phyloP scores from a whole-genome alignment of 2,329 filamentous ascomycete species.

The Chrysosporium keratinophilum region DNA sequence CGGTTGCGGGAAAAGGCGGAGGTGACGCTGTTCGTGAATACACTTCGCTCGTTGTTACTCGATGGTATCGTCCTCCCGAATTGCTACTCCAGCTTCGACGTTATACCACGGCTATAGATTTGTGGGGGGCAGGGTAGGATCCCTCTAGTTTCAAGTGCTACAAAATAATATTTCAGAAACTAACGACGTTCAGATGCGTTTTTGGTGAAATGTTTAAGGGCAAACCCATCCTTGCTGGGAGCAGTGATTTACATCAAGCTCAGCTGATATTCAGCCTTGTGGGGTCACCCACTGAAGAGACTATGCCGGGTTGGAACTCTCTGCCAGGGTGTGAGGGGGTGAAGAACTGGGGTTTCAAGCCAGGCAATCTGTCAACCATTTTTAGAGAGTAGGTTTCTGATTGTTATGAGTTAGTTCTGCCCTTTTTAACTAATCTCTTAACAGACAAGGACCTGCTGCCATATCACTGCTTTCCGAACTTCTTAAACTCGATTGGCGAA shows the following conservation, averaged over 20 bases:
- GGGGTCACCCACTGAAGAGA: conserved; percentile 78
- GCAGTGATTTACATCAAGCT: conserved; percentile 78
- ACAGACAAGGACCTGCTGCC: conserved; percentile 56
- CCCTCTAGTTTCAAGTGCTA: background rate
- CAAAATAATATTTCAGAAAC: conserved; percentile 18
- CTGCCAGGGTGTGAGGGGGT: conserved; percentile 73
- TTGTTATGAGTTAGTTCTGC: background rate
- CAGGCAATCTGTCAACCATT: conserved; percentile 56
- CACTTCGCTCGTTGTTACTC: conserved; percentile 89
- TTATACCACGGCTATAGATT: conserved; percentile 95
- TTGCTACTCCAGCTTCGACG: conserved; percentile 73
- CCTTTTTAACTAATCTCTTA: background rate
- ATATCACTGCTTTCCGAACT: conserved; percentile 73
- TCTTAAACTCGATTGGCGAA: conserved; percentile 78
- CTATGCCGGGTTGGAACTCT: conserved; percentile 80
- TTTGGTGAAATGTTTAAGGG: conserved; percentile 96
- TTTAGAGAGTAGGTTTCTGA: conserved; percentile 55
- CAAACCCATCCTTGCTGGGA: conserved; percentile 83
- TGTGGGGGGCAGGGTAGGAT: conserved; percentile 90
- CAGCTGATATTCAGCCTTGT: conserved; percentile 90
- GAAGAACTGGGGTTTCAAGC: conserved; percentile 49
- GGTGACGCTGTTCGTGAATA: conserved; percentile 84
- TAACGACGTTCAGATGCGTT: conserved; percentile 56
- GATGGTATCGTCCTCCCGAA: conserved; percentile 95
- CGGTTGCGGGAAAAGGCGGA: conserved; percentile 64